A percentile compares a stretch with the other conserved stretches of the same genome.
phyloP scores from a whole-genome alignment of 106 monocot species.

The Narthecium ossifragum region DNA sequence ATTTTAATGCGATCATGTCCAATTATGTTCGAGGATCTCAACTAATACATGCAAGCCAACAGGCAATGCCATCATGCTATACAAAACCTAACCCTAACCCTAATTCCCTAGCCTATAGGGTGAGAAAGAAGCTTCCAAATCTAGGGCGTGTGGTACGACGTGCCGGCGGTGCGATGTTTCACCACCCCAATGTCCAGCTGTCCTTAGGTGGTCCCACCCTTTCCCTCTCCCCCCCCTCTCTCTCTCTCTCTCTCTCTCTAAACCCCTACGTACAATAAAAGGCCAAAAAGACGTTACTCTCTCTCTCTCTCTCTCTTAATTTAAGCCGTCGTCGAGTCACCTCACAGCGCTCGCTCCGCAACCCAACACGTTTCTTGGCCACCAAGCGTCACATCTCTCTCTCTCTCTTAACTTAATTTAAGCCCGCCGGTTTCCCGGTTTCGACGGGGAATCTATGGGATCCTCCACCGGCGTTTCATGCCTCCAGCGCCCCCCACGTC shows the following conservation, averaged over 20 bases:
- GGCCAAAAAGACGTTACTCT: neutral
- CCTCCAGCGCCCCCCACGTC: neutral
- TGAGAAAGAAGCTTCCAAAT: too few species aligned
- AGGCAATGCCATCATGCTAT: too few species aligned
- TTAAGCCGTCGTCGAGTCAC: neutral
- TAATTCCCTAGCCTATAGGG: too few species aligned
- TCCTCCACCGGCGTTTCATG: too few species aligned
- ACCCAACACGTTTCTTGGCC: slow-evolving; percentile 6
- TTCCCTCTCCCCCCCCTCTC: slow-evolving; percentile 5
- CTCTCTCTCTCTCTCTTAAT: neutral
- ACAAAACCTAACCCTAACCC: too few species aligned
- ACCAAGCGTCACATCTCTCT: neutral
- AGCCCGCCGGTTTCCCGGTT: neutral
- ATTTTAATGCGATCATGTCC: too few species aligned
- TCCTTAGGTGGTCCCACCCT: too few species aligned
- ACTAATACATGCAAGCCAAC: too few species aligned
- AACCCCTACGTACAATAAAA: neutral
- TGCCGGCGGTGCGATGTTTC: too few species aligned
- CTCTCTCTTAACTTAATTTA: neutral
- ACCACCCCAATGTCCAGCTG: too few species aligned
- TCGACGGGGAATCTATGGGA: neutral
- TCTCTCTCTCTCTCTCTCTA: slow-evolving; percentile 3
- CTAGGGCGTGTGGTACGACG: too few species aligned
- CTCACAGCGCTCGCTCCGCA: slow-evolving; percentile 6
- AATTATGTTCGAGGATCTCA: too few species aligned